These are phyloP conservation scores for Entoloma clypeatum DNA, from an alignment of 1,284 basidiomycete species.

Conservation along the genomic window DNA sequence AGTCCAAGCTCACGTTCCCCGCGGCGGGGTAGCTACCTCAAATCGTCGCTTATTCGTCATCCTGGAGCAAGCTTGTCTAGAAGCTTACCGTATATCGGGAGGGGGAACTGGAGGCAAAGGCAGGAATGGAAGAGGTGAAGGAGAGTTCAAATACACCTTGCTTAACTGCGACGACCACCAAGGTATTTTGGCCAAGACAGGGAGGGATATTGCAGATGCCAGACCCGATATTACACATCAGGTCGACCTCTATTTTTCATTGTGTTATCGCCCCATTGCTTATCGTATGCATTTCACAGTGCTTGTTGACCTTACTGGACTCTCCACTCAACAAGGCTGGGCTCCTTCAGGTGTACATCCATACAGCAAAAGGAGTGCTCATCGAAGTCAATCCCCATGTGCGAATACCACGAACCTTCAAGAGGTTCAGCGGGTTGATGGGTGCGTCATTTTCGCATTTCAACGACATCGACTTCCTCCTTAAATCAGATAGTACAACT, in stretches of 20 bases:
- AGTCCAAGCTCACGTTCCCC: constrained; percentile 74
- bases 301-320: constrained; percentile 93
- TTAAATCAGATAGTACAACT: constrained; percentile 79
- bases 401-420: constrained; percentile 96
- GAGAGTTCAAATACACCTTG: constrained; percentile 93
- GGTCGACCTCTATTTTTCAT: constrained; percentile 42
- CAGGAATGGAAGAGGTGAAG: constrained; percentile 44
- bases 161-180: constrained; percentile 99
- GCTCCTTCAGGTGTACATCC: constrained; percentile 95
- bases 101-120: constrained; percentile 48
- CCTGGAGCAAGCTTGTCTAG: constrained; percentile 90
- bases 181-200: constrained; percentile 96
- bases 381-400: constrained; percentile 99
- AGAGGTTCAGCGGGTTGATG: constrained; percentile 98
- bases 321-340: constrained; percentile 99
- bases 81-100: constrained; percentile 86
- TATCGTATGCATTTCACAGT: constrained; percentile 45
- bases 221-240: constrained; percentile 99
- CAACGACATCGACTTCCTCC: constrained; percentile 3
- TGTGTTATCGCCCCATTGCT: constrained; percentile 10
- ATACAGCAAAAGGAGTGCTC: constrained; percentile 93
- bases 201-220: constrained; percentile 96
- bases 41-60: constrained; percentile 85
- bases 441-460: constrained; percentile 49
- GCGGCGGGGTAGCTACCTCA: constrained; percentile 52